phyloP scores from a whole-genome alignment of 495 filamentous ascomycete species.

The Penicillium cinerascens region DNA sequence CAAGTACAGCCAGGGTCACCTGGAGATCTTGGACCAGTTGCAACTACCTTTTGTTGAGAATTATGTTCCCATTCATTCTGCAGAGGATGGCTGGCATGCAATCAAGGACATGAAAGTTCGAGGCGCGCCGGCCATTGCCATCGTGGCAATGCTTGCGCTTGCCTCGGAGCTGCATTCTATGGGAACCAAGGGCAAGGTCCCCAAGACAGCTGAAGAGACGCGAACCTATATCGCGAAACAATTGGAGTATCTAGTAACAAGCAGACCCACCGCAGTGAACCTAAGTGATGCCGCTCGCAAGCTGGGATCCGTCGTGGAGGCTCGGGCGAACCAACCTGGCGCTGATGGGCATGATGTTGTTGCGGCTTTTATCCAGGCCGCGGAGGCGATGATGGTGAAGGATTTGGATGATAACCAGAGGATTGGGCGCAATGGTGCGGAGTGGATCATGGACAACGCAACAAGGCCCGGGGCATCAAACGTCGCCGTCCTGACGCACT shows the following conservation, averaged over 20 bases:
- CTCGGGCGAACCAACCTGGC: conserved; percentile 26
- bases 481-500: conserved; percentile 85
- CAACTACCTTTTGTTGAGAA: conserved; percentile 80
- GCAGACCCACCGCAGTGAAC: conserved; percentile 91
- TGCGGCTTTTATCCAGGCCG: conserved; percentile 66
- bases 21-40: conserved; percentile 88
- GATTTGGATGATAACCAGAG: conserved; percentile 81
- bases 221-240: conserved; percentile 64
- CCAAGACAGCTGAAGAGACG: conserved; percentile 53
- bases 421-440: conserved; percentile 79
- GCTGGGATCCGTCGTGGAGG: conserved; percentile 57
- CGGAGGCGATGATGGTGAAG: conserved; percentile 82
- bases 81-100: conserved; percentile 83
- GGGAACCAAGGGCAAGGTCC: conserved; percentile 18
- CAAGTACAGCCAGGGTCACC: conserved; percentile 70
- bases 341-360: conserved; percentile 49
- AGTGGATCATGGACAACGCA: conserved; percentile 66
- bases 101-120: conserved; percentile 93
- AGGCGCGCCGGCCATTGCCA: conserved; percentile 94
- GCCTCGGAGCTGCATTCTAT: conserved; percentile 53
- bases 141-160: conserved; percentile 85
- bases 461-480: conserved; percentile 29
- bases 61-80: conserved; percentile 69
- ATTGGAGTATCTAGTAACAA: conserved; percentile 78
- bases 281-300: conserved; percentile 83